Conservation (phyloP, 805 yeast genomes). For the Aciculoconidium aculeatum region DNA sequence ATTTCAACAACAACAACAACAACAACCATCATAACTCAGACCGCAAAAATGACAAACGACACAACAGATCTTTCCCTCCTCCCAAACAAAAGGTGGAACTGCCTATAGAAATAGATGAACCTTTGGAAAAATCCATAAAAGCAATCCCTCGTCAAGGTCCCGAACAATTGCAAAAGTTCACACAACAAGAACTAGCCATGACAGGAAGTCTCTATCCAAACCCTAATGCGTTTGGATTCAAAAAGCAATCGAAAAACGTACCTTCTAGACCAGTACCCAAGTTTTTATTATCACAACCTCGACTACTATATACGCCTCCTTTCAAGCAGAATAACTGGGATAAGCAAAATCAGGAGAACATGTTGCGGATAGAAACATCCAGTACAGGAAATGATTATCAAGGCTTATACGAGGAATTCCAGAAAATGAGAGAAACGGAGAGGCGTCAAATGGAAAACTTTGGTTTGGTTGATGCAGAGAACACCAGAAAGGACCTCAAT, state of each 20-base stretch:
- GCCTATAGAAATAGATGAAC: conserved; percentile 7
- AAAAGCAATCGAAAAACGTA: conserved; percentile 2
- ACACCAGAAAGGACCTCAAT: conserved; percentile 70
- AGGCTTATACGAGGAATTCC: conserved; percentile 69
- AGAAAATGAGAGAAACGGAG: conserved; percentile 67
- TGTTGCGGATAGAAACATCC: conserved; percentile 46
- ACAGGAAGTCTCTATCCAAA: conserved; percentile 28
- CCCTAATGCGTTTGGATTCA: conserved; percentile 28
- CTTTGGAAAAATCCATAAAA: conserved; percentile 13
- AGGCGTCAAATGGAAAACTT: conserved; percentile 70
- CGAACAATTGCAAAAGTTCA: conserved; percentile 14
- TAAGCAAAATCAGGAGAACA: conserved; percentile 55
- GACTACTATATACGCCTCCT: conserved; percentile 27
- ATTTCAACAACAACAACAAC: conserved; percentile 6
- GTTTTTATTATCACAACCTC: conserved; percentile 30
- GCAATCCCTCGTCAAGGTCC: conserved; percentile 17
- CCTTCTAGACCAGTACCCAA: conserved; percentile 28
- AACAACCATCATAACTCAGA: conserved; percentile 5
- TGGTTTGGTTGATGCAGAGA: conserved; percentile 85
- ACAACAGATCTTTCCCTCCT: no score
- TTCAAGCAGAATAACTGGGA: conserved; percentile 60
- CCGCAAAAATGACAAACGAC: conserved; percentile 4
- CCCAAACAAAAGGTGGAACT: no score
- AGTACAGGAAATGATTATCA: conserved; percentile 52
- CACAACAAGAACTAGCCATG: conserved; percentile 13